Percentiles rank a stretch among this genome's conserved stretches.
Conservation (phyloP, 345 rosid species). For the Murraya koenigii region DNA sequence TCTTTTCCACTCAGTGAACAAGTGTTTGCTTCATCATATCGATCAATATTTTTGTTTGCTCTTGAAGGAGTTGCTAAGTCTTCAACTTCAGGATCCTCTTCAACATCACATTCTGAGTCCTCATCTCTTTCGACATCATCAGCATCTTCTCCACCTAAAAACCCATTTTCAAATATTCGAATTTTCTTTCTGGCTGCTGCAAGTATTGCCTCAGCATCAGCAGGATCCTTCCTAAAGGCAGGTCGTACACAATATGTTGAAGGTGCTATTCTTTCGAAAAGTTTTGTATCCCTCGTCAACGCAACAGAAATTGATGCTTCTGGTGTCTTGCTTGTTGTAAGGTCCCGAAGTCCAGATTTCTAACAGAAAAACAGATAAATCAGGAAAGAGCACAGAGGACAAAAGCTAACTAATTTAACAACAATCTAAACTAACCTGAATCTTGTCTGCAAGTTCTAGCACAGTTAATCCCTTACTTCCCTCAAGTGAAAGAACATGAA, state of each 20-base stretch:
- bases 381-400: not conserved
- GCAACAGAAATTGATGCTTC: slow-evolving; percentile 99
- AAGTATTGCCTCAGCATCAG: slow-evolving; percentile 87
- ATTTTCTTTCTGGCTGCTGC: slow-evolving; percentile 91
- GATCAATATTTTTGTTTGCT: slow-evolving; percentile 44
- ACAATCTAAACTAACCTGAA: slow-evolving; percentile 59
- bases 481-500: slow-evolving; percentile 97
- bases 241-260: slow-evolving; percentile 94
- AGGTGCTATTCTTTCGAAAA: slow-evolving; percentile 99
- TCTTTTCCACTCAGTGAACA: slow-evolving; percentile 48
- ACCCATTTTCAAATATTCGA: slow-evolving; percentile 86
- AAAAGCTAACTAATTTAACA: slow-evolving; percentile 8
- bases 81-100: slow-evolving; percentile 96
- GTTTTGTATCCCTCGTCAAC: slow-evolving; percentile 96
- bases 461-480: slow-evolving; percentile 94
- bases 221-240: slow-evolving; percentile 92
- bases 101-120: slow-evolving; percentile 84
- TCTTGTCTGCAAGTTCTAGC: slow-evolving; percentile 93
- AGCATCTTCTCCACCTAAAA: slow-evolving; percentile 75
- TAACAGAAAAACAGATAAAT: slow-evolving; percentile 21
- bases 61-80: slow-evolving; percentile 57
- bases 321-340: slow-evolving; percentile 96
- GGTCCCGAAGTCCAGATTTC: slow-evolving; percentile 99
- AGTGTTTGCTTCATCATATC: slow-evolving; percentile 36
- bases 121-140: slow-evolving; percentile 89